Conservation (phyloP, 345 rosid genomes). For the Odontarrhena argentea region DNA sequence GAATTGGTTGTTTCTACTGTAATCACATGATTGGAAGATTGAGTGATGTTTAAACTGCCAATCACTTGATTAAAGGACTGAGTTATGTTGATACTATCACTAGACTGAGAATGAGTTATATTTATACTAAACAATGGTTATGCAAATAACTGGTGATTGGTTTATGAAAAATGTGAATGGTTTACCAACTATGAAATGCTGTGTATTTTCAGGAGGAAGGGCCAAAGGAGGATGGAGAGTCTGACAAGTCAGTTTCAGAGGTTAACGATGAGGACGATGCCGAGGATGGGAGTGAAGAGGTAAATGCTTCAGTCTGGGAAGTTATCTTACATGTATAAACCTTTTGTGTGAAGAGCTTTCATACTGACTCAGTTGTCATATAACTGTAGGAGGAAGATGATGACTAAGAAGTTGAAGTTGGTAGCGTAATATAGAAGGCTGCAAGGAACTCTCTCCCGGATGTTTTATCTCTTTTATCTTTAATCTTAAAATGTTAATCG, state of each 20-base stretch:
- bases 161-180: not conserved
- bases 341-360: not conserved
- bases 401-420: slow-evolving; percentile 56
- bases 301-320: not conserved
- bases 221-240: slow-evolving; percentile 75
- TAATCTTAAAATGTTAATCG: slow-evolving; percentile 27
- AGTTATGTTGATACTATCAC: not conserved
- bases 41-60: too few species aligned
- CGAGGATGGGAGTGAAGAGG: slow-evolving; percentile 83
- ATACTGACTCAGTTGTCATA: not conserved
- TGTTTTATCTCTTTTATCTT: slow-evolving; percentile 1
- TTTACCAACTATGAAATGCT: slow-evolving; percentile 9
- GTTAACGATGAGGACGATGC: slow-evolving; percentile 88
- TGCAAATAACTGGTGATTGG: not conserved
- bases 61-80: not conserved
- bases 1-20: too few species aligned
- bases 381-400: slow-evolving; percentile 71
- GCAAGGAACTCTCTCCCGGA: slow-evolving; percentile 28
- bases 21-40: too few species aligned
- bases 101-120: not conserved
- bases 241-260: slow-evolving; percentile 94
- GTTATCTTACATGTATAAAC: not conserved
- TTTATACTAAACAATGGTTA: not conserved
- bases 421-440: slow-evolving; percentile 41
- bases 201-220: slow-evolving; percentile 62